These are phyloP conservation scores for Nitzschia inconspicua DNA, from an alignment of 108 stramenopile species.

Conservation along the genomic window DNA sequence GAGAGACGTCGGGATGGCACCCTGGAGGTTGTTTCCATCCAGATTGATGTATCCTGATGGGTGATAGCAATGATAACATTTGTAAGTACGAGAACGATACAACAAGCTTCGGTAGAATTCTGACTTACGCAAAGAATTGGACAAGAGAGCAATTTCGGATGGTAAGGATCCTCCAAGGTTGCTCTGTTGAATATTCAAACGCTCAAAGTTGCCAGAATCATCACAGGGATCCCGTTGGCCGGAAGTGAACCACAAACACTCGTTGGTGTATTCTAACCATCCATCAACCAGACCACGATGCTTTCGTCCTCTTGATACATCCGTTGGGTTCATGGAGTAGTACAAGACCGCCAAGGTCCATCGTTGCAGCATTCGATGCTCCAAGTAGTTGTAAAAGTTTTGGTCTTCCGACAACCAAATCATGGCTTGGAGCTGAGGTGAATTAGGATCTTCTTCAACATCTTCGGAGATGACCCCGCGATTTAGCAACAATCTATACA, in stretches of 20 bases:
- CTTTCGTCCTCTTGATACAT: background rate
- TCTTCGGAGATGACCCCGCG: background rate
- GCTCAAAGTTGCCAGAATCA: constrained; percentile 9
- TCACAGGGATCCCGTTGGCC: constrained; percentile 9
- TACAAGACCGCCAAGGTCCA: constrained; percentile 21
- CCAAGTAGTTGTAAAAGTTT: constrained; percentile 13
- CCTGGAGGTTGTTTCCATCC: constrained; percentile 48
- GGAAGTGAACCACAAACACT: constrained; percentile 30
- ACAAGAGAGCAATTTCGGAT: constrained; percentile 17
- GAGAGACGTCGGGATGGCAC: constrained; percentile 45
- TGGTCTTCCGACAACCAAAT: constrained; percentile 22
- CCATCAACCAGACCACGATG: background rate
- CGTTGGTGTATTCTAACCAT: constrained; percentile 28
- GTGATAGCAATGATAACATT: background rate
- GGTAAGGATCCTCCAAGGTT: constrained; percentile 20
- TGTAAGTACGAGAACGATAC: background rate
- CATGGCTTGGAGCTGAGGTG: constrained; percentile 14
- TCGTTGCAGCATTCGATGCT: constrained; percentile 27
- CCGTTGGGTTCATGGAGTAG: background rate
- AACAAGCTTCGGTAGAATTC: background rate
- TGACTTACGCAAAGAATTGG: constrained; percentile 20
- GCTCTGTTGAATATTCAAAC: constrained; percentile 1
- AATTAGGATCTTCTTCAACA: background rate
- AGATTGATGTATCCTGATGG: constrained; percentile 34
- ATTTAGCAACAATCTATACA: background rate